Base-by-base conservation (phyloP, 108 stramenopile genomes). In the Discostella stelligeroides region DNA sequence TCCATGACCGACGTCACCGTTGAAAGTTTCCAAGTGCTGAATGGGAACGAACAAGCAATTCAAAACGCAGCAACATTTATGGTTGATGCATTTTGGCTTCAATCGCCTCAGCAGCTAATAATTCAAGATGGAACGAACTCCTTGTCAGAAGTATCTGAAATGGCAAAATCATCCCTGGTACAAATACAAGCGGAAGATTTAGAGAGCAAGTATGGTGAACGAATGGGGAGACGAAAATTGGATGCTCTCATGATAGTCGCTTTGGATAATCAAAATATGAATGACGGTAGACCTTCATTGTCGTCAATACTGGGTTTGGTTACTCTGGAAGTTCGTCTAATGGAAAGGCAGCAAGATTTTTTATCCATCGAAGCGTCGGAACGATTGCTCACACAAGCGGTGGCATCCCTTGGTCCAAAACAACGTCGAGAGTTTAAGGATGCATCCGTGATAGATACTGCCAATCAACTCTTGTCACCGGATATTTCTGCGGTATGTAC, bases 361-460 rank as follows among this genome's bases (percentile, higher is more conserved):
- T 21, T 87, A 11, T 66, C 51, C 47, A 56, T 69, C 27, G 79
- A 84, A 13, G 69, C 70, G 23, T 79, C 86, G 9, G 86, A 90
- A 66, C 40, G 40, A 1, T 68, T 77, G 40, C 58, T 85, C 24
- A 84, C 82, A 37, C 60, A 77, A 41, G 85, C 88, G 0, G 84
- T 88, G 14, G 79, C 88, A 38, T 63, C 82, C 8, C 68, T 90
- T 11, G 76, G 84, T 18, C 89, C 89, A 11, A 86, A 86, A 37
- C 70, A 88, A 53, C 69, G 87, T 41, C 63, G 85, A 42, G 69
- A 78, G 51, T 90, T 83, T 73, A 90, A 90, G 70, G 75, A 80
- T 62, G 79, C 77, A 10, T 68, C 80, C 15, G 70, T 84, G 1
- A 60, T 68, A 7, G 79, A 74, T 17, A 63, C 88, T 51, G 84